These are phyloP conservation scores for Coemansia sp. DNA, from an alignment of 192 early-diverging fungal genomes.

Conservation along the genomic window DNA sequence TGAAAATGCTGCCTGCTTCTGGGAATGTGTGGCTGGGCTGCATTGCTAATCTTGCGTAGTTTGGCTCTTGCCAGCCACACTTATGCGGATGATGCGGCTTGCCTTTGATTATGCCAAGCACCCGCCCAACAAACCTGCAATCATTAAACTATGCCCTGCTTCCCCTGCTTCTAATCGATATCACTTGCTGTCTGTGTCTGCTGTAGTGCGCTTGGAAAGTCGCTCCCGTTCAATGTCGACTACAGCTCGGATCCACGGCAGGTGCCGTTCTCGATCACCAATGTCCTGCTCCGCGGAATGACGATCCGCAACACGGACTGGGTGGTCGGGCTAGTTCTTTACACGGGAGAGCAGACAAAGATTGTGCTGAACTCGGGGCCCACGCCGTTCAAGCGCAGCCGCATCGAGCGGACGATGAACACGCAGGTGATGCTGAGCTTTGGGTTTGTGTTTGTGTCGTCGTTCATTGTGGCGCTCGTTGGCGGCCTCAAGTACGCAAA, in stretches of 20 bases:
- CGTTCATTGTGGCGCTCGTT: slow-evolving; percentile 57
- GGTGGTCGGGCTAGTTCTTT: slow-evolving; percentile 79
- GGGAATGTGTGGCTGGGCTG: too few species aligned
- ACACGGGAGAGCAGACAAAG: slow-evolving; percentile 88
- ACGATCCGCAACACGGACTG: slow-evolving; percentile 88
- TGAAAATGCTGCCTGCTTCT: not conserved
- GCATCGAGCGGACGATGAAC: slow-evolving; percentile 87
- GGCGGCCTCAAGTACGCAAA: slow-evolving; percentile 49
- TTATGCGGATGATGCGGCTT: not conserved
- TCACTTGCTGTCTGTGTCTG: not conserved
- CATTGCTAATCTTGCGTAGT: too few species aligned
- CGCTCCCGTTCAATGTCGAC: slow-evolving; percentile 31
- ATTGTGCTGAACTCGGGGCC: slow-evolving; percentile 89
- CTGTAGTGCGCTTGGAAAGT: slow-evolving; percentile 25
- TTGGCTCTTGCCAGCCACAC: not conserved
- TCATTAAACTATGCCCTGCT: too few species aligned
- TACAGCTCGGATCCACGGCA: slow-evolving; percentile 21
- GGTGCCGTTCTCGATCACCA: slow-evolving; percentile 74
- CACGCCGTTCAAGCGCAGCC: slow-evolving; percentile 86
- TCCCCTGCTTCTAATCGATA: too few species aligned
- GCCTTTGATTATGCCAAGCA: not conserved
- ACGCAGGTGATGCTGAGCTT: slow-evolving; percentile 61
- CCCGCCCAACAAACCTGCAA: too few species aligned
- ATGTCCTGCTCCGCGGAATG: slow-evolving; percentile 86
- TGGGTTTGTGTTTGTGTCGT: slow-evolving; percentile 55